Conservation (phyloP, 2,329 filamentous ascomycete species). For the Sporothrix sp. region DNA sequence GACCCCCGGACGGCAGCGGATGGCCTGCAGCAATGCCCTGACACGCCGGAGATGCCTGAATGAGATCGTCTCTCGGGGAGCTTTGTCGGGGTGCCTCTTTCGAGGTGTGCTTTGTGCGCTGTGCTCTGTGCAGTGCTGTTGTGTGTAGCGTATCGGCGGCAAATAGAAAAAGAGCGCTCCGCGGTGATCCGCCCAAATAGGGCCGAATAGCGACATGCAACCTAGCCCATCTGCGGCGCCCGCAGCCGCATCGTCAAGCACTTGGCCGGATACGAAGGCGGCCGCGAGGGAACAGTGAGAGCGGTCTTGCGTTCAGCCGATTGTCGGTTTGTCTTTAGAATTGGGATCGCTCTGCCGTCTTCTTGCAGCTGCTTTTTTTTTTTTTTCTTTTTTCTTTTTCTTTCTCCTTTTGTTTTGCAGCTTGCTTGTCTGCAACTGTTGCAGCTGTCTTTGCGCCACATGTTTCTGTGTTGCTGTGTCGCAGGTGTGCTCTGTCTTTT, state of each 20-base stretch:
- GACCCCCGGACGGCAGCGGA: background rate
- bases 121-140: background rate
- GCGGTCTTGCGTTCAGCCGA: too few species aligned
- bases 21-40: too few species aligned
- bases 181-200: slow-evolving; percentile 18
- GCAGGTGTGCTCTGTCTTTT: background rate
- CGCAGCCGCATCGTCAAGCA: too few species aligned
- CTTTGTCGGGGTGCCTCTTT: too few species aligned
- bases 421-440: background rate
- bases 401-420: background rate
- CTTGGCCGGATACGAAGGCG: slow-evolving; percentile 3
- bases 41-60: too few species aligned
- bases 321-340: too few species aligned
- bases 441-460: background rate
- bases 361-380: background rate
- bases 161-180: slow-evolving; percentile 12
- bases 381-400: background rate
- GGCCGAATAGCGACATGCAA: slow-evolving; percentile 20
- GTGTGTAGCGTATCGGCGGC: background rate
- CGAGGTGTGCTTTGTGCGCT: background rate
- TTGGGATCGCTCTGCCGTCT: too few species aligned
- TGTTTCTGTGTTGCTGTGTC: background rate
- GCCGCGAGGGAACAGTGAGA: background rate
- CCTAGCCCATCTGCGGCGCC: slow-evolving; percentile 12
- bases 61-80: too few species aligned